Base-by-base conservation (phyloP, 495 filamentous ascomycete genomes). In the Mycothermus thermophilus region DNA sequence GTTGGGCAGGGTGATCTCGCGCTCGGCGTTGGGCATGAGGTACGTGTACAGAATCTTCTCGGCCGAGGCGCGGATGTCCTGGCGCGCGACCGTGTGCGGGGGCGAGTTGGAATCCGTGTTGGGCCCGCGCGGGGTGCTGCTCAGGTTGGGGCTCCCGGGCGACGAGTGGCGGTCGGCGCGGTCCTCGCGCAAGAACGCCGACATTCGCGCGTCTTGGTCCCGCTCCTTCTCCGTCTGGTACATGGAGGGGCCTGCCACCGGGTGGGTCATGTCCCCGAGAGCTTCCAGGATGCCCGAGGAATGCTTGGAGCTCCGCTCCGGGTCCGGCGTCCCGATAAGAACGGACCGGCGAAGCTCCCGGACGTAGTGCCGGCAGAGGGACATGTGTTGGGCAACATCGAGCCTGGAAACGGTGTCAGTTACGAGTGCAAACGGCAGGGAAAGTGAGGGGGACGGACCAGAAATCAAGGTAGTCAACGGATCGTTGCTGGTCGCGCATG, bases 371-470 rank as follows among this genome's bases (percentile, higher is more conserved):
- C 90, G 83, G 54, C 90, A 99, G 18, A 99, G 72, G 11, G 85
- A 90, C 79, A 95, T 94, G 57, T 99, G 90, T 52, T 99, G 90
- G 8, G 90, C 84, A 27, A 99, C 88, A 75, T 99, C 90, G 47
- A 99, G 86, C 90, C 88, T 97, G 36, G n/a, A n/a, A 22, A 37
- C 10, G 45, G 46, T 31, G 46, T 36, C 8, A 16, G 44, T 10
- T 31, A 12, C 18, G 30, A 3, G 1, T 25, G 13, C n/a, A 34
- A 12, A 14, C 19, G 18, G 25, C 30, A 30, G 5, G 19, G 13
- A 13, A 32, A 18, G 12, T 5, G 2, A 36, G 26, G n/a, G 3
- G 1, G 30, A 52, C 66, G 16, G 64, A 97, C 90, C 92, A 99
- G 58, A 99, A 99, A 56, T 99, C 90, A 10, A 99, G 66, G 47